These are phyloP conservation scores for Jamesozyma spencerorum DNA, from an alignment of 805 yeast species.

Conservation along the genomic window DNA sequence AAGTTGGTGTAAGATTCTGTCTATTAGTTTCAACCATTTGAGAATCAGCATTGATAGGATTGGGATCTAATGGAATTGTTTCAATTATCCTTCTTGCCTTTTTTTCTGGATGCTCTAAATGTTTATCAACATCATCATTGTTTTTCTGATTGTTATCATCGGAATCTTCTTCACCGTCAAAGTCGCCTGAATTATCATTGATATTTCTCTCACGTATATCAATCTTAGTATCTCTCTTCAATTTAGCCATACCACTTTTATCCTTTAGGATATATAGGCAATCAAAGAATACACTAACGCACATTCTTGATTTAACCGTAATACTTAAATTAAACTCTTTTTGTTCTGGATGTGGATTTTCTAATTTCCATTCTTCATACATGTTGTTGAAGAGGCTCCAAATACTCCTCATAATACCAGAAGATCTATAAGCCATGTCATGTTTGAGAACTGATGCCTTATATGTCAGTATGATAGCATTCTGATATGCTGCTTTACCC, in stretches of 20 bases:
- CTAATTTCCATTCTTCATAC: conserved; percentile 41
- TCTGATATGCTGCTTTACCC: conserved; percentile 61
- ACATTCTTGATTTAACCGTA: conserved; percentile 72
- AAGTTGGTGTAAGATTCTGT: conserved; percentile 2
- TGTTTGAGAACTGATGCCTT: conserved; percentile 81
- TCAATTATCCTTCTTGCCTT: conserved; percentile 66
- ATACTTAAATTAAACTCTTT: conserved; percentile 35
- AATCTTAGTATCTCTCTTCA: conserved; percentile 29
- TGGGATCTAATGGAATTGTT: conserved; percentile 77
- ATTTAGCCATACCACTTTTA: conserved; percentile 76
- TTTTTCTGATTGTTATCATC: conserved; percentile 6
- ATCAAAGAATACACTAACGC: conserved; percentile 89
- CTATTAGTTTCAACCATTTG: conserved; percentile 5
- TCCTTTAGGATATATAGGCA: conserved; percentile 76
- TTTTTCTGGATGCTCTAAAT: conserved; percentile 57
- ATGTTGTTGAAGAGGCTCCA: conserved; percentile 79
- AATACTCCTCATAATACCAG: conserved; percentile 88
- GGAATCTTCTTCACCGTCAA: conserved; percentile 31
- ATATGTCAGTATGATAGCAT: conserved; percentile 58
- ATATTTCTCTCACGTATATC: conserved; percentile 5
- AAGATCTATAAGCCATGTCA: conserved; percentile 85
- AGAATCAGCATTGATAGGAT: conserved; percentile 44
- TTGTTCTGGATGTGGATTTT: conserved; percentile 1
- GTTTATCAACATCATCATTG: conserved; percentile 28
- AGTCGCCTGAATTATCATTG: conserved; percentile 25